Evolutionary conservation across 2,329 filamentous ascomycete genomes (phyloP).

Genomic region (Capronia epimyces): DNA sequence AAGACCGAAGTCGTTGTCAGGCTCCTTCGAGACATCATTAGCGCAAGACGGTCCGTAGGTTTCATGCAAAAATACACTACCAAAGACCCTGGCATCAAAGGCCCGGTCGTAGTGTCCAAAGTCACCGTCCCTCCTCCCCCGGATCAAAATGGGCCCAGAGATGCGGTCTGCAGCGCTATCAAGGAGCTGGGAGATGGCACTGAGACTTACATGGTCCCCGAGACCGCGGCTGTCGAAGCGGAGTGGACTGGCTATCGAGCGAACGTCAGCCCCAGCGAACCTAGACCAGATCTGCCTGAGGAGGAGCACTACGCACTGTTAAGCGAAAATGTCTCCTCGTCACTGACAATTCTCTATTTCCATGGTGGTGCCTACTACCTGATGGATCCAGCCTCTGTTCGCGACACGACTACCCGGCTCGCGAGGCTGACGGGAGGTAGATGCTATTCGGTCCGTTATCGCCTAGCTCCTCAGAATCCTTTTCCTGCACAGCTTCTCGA

Average conservation of each 20-base stretch:
- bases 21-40: slow-evolving; percentile 62
- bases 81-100: slow-evolving; percentile 64
- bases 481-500: slow-evolving; percentile 46
- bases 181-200: slow-evolving; percentile 36
- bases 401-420: slow-evolving; percentile 35
- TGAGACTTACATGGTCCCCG: slow-evolving; percentile 38
- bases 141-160: slow-evolving; percentile 33
- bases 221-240: slow-evolving; percentile 37
- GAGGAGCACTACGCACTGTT: slow-evolving; percentile 40
- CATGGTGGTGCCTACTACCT: slow-evolving; percentile 45
- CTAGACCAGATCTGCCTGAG: slow-evolving; percentile 40
- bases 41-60: slow-evolving; percentile 49
- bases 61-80: slow-evolving; percentile 59
- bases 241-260: slow-evolving; percentile 44
- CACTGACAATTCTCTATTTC: slow-evolving; percentile 43
- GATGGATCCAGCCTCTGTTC: slow-evolving; percentile 43
- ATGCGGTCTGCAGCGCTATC: slow-evolving; percentile 38
- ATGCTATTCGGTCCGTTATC: slow-evolving; percentile 43
- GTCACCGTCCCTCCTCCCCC: slow-evolving; percentile 57
- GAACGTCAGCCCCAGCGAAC: slow-evolving; percentile 36
- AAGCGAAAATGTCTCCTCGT: slow-evolving; percentile 37
- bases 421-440: slow-evolving; percentile 38
- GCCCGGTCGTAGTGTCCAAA: slow-evolving; percentile 73
- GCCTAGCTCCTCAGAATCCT: slow-evolving; percentile 44
- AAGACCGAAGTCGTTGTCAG: slow-evolving; percentile 66